Evolutionary conservation across 108 stramenopile species (phyloP).

Genomic region (Phaeodactylum tricornutum): DNA sequence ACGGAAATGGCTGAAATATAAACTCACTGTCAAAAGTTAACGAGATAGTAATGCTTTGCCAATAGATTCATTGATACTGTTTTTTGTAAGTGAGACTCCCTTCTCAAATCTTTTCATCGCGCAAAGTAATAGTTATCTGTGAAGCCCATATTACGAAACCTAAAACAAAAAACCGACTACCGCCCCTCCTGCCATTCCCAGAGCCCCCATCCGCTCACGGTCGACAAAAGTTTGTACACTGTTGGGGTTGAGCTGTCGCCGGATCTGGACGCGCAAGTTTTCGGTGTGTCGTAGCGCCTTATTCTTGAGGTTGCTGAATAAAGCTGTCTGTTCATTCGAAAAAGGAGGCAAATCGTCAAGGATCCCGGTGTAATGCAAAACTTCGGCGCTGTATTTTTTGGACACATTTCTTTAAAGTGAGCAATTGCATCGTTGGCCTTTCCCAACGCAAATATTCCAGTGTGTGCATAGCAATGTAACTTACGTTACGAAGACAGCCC

Average conservation of each 20-base stretch:
- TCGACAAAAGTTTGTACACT: constrained; percentile 18
- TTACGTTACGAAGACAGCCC: constrained; percentile 44
- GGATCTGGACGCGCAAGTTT: constrained; percentile 21
- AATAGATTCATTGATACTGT: not conserved
- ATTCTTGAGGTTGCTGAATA: constrained; percentile 17
- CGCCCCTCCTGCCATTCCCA: constrained; percentile 36
- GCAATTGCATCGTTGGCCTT: not conserved
- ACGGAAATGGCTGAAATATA: not conserved
- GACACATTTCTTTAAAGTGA: not conserved
- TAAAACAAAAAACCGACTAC: constrained; percentile 36
- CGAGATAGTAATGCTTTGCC: not conserved
- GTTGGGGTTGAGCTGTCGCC: constrained; percentile 17
- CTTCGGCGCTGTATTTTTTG: constrained; percentile 22
- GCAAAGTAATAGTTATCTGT: not conserved
- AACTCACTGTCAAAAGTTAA: not conserved
- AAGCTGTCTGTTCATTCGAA: constrained; percentile 11
- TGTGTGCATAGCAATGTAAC: constrained; percentile 2
- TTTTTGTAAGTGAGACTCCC: not conserved
- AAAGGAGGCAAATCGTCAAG: constrained; percentile 19
- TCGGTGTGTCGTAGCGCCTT: constrained; percentile 12
- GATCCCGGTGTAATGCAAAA: constrained; percentile 30
- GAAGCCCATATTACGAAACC: not conserved
- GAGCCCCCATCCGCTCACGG: constrained; percentile 26
- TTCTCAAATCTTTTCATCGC: not conserved
- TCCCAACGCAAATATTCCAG: not conserved